Evolutionary conservation across 805 yeast species (phyloP), one percentile per base, ranked within the genome.

Genomic region (Lachancea sp.): DNA sequence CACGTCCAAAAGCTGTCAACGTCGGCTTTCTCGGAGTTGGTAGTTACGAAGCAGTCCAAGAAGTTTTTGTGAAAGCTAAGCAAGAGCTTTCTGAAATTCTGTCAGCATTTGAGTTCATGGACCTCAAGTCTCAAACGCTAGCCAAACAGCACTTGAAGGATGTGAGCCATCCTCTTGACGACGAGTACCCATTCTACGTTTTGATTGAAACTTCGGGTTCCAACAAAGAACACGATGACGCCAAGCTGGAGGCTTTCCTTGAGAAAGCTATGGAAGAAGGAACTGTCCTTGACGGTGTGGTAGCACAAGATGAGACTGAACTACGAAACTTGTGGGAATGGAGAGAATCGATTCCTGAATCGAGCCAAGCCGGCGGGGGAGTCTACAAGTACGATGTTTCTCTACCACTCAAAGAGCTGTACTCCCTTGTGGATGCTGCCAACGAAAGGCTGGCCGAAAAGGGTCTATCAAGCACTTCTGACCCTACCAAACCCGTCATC

Each of bases 301-400:
- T 93, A 52, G 96, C 99, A 7, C 96, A 89, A 65, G 97, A 90
- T 63, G 96, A 87, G 68, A 73, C 93, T 1, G 98, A 93, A 66
- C 67, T 86, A 48, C 73, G 72, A 49, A 80, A 79, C 45, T 74
- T 93, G 56, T 93, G 99, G 99, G 71, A 81, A 29, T 93, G 98
- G 98, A 81, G 99, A 69, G 99, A 93, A 68, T 76, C 83, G 50
- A 79, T 91, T 51, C 88, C 96, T 34, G 99, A 93, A 69, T 90
- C 96, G 6, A 75, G 86, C 6, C 83, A 85, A 41, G 74, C 77
- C 49, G 80, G 74, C 31, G 98, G 99, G 42, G 99, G 98, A 55
- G 97, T 91, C 42, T 93, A 91, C 72, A 93, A 93, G 69, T 93
- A 93, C 61, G 99, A 93, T 57, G 96, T 93, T 32, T 89, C 97